phyloP scores from a whole-genome alignment of 1,284 basidiomycete species.

The Sporisorium iseilematis-ciliati region DNA sequence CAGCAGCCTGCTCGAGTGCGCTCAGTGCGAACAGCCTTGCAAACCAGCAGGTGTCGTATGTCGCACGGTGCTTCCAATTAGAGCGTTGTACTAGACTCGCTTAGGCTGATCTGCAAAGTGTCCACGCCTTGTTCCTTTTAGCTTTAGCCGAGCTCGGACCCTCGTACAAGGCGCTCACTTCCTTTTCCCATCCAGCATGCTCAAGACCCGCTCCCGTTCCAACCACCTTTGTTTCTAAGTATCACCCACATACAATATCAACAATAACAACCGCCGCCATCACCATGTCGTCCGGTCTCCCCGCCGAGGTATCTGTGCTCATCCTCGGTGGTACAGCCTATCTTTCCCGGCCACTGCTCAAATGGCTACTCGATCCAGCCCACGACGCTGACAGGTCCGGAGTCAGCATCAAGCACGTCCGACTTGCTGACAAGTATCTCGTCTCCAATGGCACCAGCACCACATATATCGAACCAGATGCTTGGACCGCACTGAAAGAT shows the following conservation, averaged over 20 bases:
- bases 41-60: no score
- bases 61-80: no score
- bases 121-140: no score
- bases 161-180: no score
- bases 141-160: no score
- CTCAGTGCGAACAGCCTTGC: no score
- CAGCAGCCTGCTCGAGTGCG: no score
- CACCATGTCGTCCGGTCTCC: constrained; percentile 15
- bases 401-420: constrained; percentile 40
- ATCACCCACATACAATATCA: neutral
- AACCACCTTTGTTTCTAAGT: neutral
- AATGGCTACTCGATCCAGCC: constrained; percentile 32
- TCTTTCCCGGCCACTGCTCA: constrained; percentile 48
- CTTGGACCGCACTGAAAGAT: constrained; percentile 40
- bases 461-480: constrained; percentile 48
- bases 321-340: constrained; percentile 53
- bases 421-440: constrained; percentile 59
- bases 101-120: no score
- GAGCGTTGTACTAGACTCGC: no score
- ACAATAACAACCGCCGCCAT: no score
- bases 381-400: constrained; percentile 7
- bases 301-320: constrained; percentile 45
- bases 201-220: neutral
- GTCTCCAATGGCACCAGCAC: constrained; percentile 35
- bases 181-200: neutral